Evolutionary conservation across 306 rosid genomes (phyloP), one percentile per base, ranked within the genome.

Genomic region (Quercus engelmannii): DNA sequence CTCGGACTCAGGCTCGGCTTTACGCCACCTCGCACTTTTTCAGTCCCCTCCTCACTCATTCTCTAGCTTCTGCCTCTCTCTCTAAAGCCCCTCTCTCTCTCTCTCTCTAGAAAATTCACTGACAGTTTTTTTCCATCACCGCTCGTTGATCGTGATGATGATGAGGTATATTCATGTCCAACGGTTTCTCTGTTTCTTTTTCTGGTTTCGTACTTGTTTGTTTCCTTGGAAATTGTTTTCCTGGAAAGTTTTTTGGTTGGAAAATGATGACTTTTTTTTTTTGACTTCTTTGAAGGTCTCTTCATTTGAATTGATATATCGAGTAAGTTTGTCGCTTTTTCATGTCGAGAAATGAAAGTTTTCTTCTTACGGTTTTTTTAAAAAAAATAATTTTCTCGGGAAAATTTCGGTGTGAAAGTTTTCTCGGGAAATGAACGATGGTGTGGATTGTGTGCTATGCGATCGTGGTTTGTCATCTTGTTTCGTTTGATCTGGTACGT

Each of bases 1-100:
- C 74, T 85, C 82, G 82, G 89, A 52, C 0, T 3, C 15, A 59
- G 92, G 75, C 21, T 78, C 84, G 88, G 92, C 0, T n/a, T 26
- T 58, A n/a, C 51, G 77, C 85, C 87, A 80, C 84, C 78, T 79
- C 74, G 54, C 83, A 9, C 79, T 80, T 75, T 82, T 77, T 76
- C 82, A 76, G 80, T 5, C 6, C 78, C 67, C 70, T 9, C 68
- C 64, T 59, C 67, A 49, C 57, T 79, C 78, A 68, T 74, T 73
- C 79, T 55, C 62, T 78, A 71, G 65, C 64, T 75, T 46, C 52
- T n/a, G 3, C 30, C 14, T 33, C 19, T 13, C 63, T 70, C 35
- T 21, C 56, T 68, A 41, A 41, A 41, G 43, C 14, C 79, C 49
- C 72, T 59, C 25, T 78, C 71, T 21, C 35, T 20, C 57, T 25